phyloP scores from a whole-genome alignment of 2,329 filamentous ascomycete species.

The Stemphylium beticola region DNA sequence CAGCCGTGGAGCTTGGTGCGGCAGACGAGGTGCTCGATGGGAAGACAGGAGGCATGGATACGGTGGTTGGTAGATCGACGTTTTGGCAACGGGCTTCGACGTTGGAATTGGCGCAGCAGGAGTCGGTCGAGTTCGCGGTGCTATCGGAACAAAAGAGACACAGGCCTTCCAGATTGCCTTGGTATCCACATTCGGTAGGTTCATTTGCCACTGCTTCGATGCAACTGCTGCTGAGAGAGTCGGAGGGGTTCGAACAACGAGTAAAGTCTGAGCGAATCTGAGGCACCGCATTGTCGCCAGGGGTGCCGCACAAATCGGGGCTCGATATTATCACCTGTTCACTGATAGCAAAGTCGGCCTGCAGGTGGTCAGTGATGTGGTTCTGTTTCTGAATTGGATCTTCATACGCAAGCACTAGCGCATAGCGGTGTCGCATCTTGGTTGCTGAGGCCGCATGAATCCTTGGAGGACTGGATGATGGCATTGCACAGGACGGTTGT shows the following conservation, averaged over 20 bases:
- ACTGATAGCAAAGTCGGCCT: slow-evolving; percentile 85
- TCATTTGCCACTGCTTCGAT: slow-evolving; percentile 81
- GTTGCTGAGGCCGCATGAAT: slow-evolving; percentile 69
- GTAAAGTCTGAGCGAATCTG: slow-evolving; percentile 93
- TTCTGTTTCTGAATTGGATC: slow-evolving; percentile 15
- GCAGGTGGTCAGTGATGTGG: slow-evolving; percentile 34
- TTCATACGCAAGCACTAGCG: slow-evolving; percentile 82
- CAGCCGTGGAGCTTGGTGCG: slow-evolving; percentile 48
- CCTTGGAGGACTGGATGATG: slow-evolving; percentile 86
- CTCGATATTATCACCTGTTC: slow-evolving; percentile 85
- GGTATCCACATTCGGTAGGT: slow-evolving; percentile 84
- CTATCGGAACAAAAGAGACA: slow-evolving; percentile 86
- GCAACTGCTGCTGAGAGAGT: slow-evolving; percentile 76
- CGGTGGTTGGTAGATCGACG: slow-evolving; percentile 78
- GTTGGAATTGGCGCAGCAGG: slow-evolving; percentile 86
- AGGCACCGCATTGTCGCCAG: slow-evolving; percentile 68
- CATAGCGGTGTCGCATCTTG: slow-evolving; percentile 76
- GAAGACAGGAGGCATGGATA: slow-evolving; percentile 63
- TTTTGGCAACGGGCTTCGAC: slow-evolving; percentile 74
- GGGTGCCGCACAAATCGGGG: slow-evolving; percentile 71
- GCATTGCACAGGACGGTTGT: slow-evolving; percentile 91
- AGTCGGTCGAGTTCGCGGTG: slow-evolving; percentile 90
- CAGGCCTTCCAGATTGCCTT: slow-evolving; percentile 72
- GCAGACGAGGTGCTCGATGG: slow-evolving; percentile 66
- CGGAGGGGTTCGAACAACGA: slow-evolving; percentile 82